Evolutionary conservation across 2,329 filamentous ascomycete genomes (phyloP).

Genomic region (Fusarium coicis): DNA sequence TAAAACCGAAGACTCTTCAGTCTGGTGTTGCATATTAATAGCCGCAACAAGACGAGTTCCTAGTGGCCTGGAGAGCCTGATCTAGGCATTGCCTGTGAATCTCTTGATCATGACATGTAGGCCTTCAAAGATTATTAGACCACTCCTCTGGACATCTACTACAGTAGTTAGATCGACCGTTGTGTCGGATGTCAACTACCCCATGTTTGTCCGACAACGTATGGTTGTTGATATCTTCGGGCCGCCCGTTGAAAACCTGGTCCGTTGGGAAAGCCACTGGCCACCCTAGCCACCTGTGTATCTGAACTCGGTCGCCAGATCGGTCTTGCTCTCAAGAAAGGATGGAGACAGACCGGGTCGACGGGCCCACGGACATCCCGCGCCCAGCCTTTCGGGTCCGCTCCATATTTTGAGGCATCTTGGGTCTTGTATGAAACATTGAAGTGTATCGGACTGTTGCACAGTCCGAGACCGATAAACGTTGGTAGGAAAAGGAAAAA

Average conservation of each 20-base stretch:
- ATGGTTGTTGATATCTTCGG: conserved; percentile 30
- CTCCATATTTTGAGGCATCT: conserved; percentile 21
- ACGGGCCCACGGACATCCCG: conserved; percentile 24
- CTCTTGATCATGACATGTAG: conserved; percentile 4
- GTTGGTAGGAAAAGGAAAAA: background rate
- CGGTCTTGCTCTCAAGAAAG: conserved; percentile 16
- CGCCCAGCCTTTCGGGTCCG: conserved; percentile 24
- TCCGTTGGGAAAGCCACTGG: conserved; percentile 7
- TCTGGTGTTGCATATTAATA: conserved; percentile 1
- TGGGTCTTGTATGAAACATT: background rate
- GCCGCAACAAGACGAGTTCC: conserved; percentile 17
- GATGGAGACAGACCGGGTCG: conserved; percentile 26
- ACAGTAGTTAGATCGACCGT: background rate
- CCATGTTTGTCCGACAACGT: conserved; percentile 18
- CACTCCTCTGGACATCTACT: background rate
- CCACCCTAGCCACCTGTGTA: conserved; percentile 4
- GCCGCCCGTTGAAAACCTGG: conserved; percentile 15
- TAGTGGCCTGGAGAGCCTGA: conserved; percentile 9
- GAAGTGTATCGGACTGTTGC: conserved; percentile 12
- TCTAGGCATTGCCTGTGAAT: conserved; percentile 4
- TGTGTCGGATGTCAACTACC: conserved; percentile 20
- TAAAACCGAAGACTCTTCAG: conserved; percentile 33
- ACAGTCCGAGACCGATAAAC: conserved; percentile 4
- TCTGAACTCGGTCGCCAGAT: background rate
- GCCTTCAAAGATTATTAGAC: conserved; percentile 2